Evolutionary conservation across 2,329 filamentous ascomycete species (phyloP).

Genomic region (Curvularia verruculosa): DNA sequence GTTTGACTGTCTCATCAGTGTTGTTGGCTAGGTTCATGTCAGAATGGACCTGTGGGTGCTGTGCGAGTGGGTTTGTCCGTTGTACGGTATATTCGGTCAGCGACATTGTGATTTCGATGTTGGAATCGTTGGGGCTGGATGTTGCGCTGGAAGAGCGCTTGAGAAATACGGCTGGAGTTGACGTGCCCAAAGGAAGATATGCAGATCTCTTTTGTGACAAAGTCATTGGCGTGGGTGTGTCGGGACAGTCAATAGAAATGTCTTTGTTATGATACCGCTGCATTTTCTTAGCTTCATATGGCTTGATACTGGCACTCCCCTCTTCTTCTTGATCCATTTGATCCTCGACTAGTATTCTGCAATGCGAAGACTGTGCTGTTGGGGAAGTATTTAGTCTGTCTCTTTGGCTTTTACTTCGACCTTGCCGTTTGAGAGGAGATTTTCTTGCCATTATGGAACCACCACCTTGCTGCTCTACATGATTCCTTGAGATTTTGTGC

Average conservation of each 20-base stretch:
- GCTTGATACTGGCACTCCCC: not conserved
- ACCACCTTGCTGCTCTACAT: conserved; percentile 6
- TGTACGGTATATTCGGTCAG: not conserved
- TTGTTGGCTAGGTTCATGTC: too few relatives aligned
- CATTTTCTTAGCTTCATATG: not conserved
- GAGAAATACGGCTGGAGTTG: not conserved
- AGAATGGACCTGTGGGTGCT: not conserved
- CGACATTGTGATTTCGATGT: too few relatives aligned
- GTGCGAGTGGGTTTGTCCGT: not conserved
- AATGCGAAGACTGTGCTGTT: not conserved
- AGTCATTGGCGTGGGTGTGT: conserved; percentile 31
- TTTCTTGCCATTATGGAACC: conserved; percentile 1
- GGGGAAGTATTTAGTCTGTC: conserved; percentile 9
- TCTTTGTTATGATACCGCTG: not conserved
- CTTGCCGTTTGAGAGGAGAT: conserved; percentile 11
- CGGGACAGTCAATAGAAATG: conserved; percentile 14
- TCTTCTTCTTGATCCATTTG: not conserved
- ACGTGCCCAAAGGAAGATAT: conserved; percentile 20
- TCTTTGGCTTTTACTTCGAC: conserved; percentile 3
- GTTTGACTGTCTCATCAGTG: not conserved
- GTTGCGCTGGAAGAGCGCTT: not conserved
- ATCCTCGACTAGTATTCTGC: not conserved
- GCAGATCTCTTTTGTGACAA: conserved; percentile 22
- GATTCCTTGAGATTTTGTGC: not conserved
- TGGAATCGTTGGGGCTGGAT: not conserved